Percentiles rank a stretch among this genome's conserved stretches.
phyloP scores from a whole-genome alignment of 768 basidiomycete genomes.

The Lactarius quietus region DNA sequence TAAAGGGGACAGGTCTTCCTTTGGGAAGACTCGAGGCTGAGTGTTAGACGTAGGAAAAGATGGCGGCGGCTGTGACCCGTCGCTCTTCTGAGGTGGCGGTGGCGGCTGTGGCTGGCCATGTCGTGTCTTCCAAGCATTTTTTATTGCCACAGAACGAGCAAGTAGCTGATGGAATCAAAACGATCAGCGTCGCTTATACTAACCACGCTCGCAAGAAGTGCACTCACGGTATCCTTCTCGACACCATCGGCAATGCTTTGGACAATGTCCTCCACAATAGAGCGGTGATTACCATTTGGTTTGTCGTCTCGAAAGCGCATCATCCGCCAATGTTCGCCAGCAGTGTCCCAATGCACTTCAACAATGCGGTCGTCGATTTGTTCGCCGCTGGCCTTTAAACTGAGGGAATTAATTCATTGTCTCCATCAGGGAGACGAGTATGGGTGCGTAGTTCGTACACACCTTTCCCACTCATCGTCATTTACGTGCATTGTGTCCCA shows the following conservation, averaged over 20 bases:
- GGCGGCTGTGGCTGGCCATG: slow-evolving; percentile 31
- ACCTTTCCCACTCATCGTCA: slow-evolving; percentile 94
- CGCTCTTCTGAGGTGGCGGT: slow-evolving; percentile 30
- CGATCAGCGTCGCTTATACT: neutral
- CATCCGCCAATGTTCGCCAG: slow-evolving; percentile 71
- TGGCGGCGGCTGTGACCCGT: slow-evolving; percentile 23
- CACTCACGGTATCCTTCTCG: slow-evolving; percentile 75
- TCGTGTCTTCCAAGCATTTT: slow-evolving; percentile 72
- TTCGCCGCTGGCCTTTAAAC: slow-evolving; percentile 79
- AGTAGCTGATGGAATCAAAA: slow-evolving; percentile 49
- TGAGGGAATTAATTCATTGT: slow-evolving; percentile 37
- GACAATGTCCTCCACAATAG: slow-evolving; percentile 83
- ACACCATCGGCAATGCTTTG: slow-evolving; percentile 92
- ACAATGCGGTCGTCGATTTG: slow-evolving; percentile 93
- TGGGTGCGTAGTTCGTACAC: slow-evolving; percentile 32
- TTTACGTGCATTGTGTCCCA: slow-evolving; percentile 84
- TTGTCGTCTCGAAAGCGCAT: slow-evolving; percentile 96
- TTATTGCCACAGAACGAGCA: slow-evolving; percentile 57
- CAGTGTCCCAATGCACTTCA: slow-evolving; percentile 87
- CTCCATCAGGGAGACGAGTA: slow-evolving; percentile 2
- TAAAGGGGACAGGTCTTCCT: slow-evolving; percentile 27
- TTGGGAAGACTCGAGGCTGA: slow-evolving; percentile 21
- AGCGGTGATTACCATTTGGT: slow-evolving; percentile 82
- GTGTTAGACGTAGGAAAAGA: slow-evolving; percentile 26
- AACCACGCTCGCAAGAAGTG: neutral